phyloP scores from a whole-genome alignment of 2,329 filamentous ascomycete genomes.

The Claviceps capensis region DNA sequence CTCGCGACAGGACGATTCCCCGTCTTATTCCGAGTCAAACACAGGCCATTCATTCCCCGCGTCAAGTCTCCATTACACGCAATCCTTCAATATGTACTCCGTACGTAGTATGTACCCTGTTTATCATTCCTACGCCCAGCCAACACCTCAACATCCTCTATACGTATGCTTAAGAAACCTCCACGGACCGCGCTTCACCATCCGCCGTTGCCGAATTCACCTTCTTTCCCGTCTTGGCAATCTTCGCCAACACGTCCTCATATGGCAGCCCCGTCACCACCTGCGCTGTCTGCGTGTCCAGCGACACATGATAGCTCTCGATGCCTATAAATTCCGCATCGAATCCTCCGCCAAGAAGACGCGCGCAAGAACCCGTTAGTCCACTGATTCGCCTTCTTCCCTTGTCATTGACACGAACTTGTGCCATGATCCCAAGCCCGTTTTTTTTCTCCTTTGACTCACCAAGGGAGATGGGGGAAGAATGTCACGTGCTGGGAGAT shows the following conservation, averaged over 20 bases:
- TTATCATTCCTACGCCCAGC: slow-evolving; percentile 10
- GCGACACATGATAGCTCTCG: slow-evolving; percentile 73
- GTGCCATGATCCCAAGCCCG: no score
- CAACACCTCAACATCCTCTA: no score
- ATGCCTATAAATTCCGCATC: slow-evolving; percentile 44
- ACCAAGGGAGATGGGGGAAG: no score
- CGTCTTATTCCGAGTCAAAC: not conserved
- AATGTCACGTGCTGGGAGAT: no score
- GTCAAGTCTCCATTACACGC: not conserved
- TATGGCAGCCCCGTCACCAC: slow-evolving; percentile 62
- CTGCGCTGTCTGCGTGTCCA: slow-evolving; percentile 72
- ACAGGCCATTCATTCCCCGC: not conserved
- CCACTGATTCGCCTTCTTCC: not conserved
- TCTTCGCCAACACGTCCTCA: slow-evolving; percentile 71
- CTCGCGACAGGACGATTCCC: no score
- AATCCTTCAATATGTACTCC: not conserved
- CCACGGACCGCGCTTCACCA: slow-evolving; percentile 42
- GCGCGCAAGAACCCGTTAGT: not conserved
- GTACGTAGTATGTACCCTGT: no score
- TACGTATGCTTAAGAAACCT: slow-evolving; percentile 17
- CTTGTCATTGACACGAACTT: no score
- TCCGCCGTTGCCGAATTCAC: slow-evolving; percentile 66
- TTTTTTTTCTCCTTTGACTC: no score
- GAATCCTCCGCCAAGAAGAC: not conserved
- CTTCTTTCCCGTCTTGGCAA: slow-evolving; percentile 91